phyloP scores from a whole-genome alignment of 768 basidiomycete genomes.

The Lentinula guzmanii region DNA sequence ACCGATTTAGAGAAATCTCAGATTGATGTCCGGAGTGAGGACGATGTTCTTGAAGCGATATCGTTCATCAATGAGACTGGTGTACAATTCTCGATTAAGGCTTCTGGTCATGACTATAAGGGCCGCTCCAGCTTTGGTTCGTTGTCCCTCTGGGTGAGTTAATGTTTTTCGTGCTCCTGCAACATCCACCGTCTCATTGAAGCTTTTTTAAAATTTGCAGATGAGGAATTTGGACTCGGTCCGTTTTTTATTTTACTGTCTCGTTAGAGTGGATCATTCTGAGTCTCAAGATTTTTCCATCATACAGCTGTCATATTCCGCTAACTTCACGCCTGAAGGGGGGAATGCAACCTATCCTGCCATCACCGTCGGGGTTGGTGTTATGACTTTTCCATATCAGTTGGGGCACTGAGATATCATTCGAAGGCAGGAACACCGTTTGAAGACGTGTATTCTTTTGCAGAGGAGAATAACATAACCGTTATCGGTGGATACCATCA shows the following conservation, averaged over 20 bases:
- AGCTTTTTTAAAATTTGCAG: background rate
- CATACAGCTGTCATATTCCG: conserved; percentile 16
- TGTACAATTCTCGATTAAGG: conserved; percentile 20
- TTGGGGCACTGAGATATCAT: background rate
- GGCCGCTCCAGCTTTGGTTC: conserved; percentile 20
- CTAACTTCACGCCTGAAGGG: conserved; percentile 14
- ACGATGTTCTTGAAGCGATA: conserved; percentile 17
- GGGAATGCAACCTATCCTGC: conserved; percentile 11
- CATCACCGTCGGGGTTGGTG: conserved; percentile 22
- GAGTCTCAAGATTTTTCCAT: background rate
- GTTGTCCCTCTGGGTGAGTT: conserved; percentile 19
- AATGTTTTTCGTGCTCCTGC: background rate
- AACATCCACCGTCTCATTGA: background rate
- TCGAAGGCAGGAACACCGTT: conserved; percentile 24
- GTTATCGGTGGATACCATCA: conserved; percentile 25
- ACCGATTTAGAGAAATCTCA: background rate
- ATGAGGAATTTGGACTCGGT: conserved; percentile 7
- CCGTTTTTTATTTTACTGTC: background rate
- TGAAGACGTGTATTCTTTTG: conserved; percentile 25
- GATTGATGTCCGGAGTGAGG: conserved; percentile 15
- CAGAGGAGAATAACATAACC: conserved; percentile 28
- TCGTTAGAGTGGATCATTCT: background rate
- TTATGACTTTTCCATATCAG: background rate
- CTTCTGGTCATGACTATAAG: conserved; percentile 23
- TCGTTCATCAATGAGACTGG: conserved; percentile 16